phyloP scores from a whole-genome alignment of 2,329 filamentous ascomycete genomes.

The Verticillium isaacii region DNA sequence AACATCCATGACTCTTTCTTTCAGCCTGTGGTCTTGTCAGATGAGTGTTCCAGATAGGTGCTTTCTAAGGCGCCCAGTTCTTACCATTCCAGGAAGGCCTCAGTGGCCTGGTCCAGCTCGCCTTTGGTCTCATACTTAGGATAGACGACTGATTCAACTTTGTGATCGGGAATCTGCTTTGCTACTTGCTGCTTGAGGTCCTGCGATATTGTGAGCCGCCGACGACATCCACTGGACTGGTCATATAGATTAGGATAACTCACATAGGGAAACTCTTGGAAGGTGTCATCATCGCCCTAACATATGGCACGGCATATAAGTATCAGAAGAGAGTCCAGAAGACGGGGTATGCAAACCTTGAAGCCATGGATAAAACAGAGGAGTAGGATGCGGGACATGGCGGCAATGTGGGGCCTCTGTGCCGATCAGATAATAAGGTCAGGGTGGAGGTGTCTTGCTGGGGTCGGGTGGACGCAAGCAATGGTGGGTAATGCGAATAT shows the following conservation, averaged over 20 bases:
- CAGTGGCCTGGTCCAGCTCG: constrained; percentile 50
- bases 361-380: constrained; percentile 75
- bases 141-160: constrained; percentile 59
- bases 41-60: not conserved
- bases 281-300: constrained; percentile 65
- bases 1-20: constrained; percentile 75
- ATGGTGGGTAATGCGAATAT: not conserved
- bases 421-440: not conserved
- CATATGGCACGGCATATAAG: not conserved
- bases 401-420: not conserved
- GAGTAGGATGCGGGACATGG: constrained; percentile 54
- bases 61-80: not conserved
- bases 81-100: constrained; percentile 43
- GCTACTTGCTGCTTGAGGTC: constrained; percentile 56
- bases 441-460: not conserved
- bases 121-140: constrained; percentile 71
- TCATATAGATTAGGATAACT: constrained; percentile 1
- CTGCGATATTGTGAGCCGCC: constrained; percentile 9
- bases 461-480: not conserved
- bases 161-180: constrained; percentile 54
- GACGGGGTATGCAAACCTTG: constrained; percentile 39
- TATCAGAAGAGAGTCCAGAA: not conserved
- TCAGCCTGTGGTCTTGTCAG: constrained; percentile 50
- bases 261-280: constrained; percentile 58
- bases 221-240: not conserved